Conservation (phyloP, 2,329 filamentous ascomycete species). For the Mollisiaceae sp. region DNA sequence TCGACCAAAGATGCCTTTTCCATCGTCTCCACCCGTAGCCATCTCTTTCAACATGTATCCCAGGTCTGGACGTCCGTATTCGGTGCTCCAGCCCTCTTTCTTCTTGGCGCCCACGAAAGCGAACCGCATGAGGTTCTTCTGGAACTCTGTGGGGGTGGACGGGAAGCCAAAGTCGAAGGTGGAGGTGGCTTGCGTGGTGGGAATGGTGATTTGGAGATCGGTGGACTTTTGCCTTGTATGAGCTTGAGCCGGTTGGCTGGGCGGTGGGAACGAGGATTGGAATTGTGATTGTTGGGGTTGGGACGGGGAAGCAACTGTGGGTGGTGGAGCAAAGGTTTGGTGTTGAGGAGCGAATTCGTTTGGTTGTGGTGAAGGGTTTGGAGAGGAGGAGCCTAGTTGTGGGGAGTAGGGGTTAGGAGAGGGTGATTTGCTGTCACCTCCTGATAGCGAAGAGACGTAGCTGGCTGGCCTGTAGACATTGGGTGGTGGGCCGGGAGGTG, state of each 20-base stretch:
- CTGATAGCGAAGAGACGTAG: constrained; percentile 28
- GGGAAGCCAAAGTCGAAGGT: constrained; percentile 84
- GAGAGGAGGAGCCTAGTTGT: constrained; percentile 8
- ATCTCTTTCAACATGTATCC: constrained; percentile 85
- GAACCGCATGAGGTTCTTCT: constrained; percentile 89
- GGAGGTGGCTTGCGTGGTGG: constrained; percentile 21
- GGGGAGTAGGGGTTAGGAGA: constrained; percentile 30
- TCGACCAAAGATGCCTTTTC: constrained; percentile 73
- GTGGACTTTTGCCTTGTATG: constrained; percentile 36
- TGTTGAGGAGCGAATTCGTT: constrained; percentile 13
- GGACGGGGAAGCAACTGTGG: constrained; percentile 14
- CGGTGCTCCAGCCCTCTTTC: constrained; percentile 84
- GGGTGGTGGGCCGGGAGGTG: constrained; percentile 34
- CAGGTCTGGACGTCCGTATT: constrained; percentile 89
- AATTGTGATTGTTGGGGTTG: constrained; percentile 7
- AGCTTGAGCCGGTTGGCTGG: constrained; percentile 30
- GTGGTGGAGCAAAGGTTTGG: constrained; percentile 12
- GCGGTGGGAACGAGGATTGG: constrained; percentile 18
- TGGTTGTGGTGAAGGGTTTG: neutral
- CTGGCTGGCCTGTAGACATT: constrained; percentile 31
- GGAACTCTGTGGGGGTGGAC: constrained; percentile 82
- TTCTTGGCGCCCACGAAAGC: constrained; percentile 77
- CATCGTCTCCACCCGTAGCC: constrained; percentile 71
- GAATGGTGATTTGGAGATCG: constrained; percentile 37
- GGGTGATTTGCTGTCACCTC: constrained; percentile 16